phyloP scores from a whole-genome alignment of 345 rosid genomes.

The Syzygium oleosum region DNA sequence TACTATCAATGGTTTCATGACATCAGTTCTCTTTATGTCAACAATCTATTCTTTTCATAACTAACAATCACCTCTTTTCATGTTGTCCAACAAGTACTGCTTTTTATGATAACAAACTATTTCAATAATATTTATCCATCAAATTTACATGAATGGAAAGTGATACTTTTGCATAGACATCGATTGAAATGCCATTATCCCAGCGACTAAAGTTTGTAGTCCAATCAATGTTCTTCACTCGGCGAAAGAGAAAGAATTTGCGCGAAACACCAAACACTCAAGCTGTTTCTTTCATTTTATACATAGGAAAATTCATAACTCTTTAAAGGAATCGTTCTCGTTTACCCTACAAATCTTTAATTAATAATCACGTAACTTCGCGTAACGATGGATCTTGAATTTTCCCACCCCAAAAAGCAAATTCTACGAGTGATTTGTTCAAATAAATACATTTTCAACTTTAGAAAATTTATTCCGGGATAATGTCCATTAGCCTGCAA shows the following conservation, averaged over 20 bases:
- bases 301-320: accelerated
- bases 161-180: background rate
- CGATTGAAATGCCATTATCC: too few species aligned
- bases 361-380: background rate
- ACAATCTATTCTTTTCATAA: too few species aligned
- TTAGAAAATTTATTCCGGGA: background rate
- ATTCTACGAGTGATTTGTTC: too few species aligned
- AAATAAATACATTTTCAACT: background rate
- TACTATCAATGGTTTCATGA: too few species aligned
- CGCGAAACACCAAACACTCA: background rate
- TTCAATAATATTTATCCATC: background rate
- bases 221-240: too few species aligned
- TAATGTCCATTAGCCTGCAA: background rate
- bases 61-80: too few species aligned
- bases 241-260: too few species aligned
- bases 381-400: background rate
- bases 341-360: too few species aligned
- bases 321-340: background rate
- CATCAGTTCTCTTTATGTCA: too few species aligned
- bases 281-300: background rate
- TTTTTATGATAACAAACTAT: too few species aligned
- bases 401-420: background rate
- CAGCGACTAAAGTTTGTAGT: too few species aligned
- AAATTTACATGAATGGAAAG: background rate
- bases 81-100: too few species aligned